Evolutionary conservation across 73 alveolate genomes (phyloP).

Genomic region (Paramecium sexaurelia): DNA sequence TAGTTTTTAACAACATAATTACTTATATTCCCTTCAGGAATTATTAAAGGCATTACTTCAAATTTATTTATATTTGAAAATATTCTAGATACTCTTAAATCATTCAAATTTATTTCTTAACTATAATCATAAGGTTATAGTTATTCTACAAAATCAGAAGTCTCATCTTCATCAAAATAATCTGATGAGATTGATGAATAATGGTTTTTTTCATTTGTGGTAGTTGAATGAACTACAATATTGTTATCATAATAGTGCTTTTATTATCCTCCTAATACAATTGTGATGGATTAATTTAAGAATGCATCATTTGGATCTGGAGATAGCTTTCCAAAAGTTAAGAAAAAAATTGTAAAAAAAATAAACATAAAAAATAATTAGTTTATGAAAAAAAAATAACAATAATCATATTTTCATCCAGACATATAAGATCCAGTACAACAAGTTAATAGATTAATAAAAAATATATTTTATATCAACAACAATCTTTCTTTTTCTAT

Average conservation of each 20-base stretch:
- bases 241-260: background rate
- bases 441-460: background rate
- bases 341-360: background rate
- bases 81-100: constrained; percentile 1
- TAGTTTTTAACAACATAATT: background rate
- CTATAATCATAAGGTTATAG: background rate
- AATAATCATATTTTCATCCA: too few relatives aligned
- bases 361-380: background rate
- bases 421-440: too few relatives aligned
- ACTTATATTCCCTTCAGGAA: constrained; percentile 12
- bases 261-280: background rate
- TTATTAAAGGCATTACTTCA: background rate
- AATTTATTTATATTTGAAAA: background rate
- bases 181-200: background rate
- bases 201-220: background rate
- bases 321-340: background rate
- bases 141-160: constrained; percentile 5
- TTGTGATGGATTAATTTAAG: background rate
- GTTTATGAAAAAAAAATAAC: too few relatives aligned
- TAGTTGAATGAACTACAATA: background rate
- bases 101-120: background rate
- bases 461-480: background rate
- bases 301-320: constrained; percentile 46
- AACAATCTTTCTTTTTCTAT: background rate
- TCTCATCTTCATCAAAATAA: background rate